phyloP scores from a whole-genome alignment of 2,329 filamentous ascomycete species.

The Fusarium graminum region DNA sequence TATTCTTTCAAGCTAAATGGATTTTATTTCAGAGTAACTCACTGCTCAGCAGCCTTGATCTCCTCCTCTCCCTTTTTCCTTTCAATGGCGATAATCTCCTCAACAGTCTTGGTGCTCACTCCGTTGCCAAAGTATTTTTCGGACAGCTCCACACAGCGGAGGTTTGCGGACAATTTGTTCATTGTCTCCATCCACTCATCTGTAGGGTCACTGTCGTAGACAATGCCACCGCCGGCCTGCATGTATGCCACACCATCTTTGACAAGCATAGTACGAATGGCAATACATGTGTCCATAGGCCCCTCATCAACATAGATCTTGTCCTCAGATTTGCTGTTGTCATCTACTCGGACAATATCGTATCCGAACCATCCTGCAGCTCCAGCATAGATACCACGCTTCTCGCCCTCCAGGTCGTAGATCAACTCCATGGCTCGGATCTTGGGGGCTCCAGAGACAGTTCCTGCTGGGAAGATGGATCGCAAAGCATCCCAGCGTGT shows the following conservation, averaged over 20 bases:
- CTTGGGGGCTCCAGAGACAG: conserved; percentile 94
- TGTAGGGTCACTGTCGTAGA: conserved; percentile 91
- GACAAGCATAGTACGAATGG: conserved; percentile 90
- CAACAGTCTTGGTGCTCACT: conserved; percentile 45
- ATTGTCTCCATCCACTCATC: conserved; percentile 95
- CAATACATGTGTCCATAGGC: conserved; percentile 89
- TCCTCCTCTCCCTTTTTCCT: conserved; percentile 49
- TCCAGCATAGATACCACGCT: conserved; percentile 94
- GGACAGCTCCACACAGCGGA: conserved; percentile 48
- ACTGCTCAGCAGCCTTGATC: conserved; percentile 36
- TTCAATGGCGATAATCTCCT: conserved; percentile 48
- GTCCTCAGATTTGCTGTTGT: conserved; percentile 57
- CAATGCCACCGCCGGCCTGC: conserved; percentile 90
- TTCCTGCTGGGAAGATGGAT: conserved; percentile 96
- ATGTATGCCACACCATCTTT: conserved; percentile 94
- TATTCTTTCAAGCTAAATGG: conserved; percentile 2
- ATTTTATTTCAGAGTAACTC: background rate
- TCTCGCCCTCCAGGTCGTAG: conserved; percentile 92
- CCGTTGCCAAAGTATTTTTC: conserved; percentile 48
- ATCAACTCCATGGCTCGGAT: conserved; percentile 98
- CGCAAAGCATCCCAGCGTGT: conserved; percentile 96
- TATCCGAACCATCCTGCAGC: conserved; percentile 98
- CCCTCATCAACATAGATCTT: conserved; percentile 69
- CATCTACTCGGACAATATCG: conserved; percentile 74
- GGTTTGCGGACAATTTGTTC: conserved; percentile 81